Conservation (phyloP, 148 eudicot species). For the Rhododendron mucronatum region DNA sequence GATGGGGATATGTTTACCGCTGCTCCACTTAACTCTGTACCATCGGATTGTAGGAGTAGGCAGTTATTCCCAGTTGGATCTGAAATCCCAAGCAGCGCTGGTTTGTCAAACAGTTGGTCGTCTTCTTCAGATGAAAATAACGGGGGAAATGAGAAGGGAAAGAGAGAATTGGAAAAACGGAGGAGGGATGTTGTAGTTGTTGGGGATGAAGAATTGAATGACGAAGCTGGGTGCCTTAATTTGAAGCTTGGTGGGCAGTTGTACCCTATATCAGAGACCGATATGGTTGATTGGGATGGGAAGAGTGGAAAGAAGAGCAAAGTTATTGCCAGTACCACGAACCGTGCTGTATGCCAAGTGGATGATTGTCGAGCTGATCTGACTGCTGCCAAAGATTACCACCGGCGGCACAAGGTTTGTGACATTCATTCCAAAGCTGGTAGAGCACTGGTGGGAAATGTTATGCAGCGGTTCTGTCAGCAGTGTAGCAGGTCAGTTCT, state of each 20-base stretch:
- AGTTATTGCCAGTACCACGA: constrained; percentile 36
- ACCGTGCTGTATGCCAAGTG: constrained; percentile 72
- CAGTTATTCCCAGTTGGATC: constrained; percentile 49
- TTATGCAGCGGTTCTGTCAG: constrained; percentile 88
- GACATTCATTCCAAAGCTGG: constrained; percentile 79
- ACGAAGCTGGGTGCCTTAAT: constrained; percentile 46
- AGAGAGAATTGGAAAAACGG: constrained; percentile 54
- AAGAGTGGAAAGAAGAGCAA: constrained; percentile 66
- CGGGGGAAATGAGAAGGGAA: constrained; percentile 32
- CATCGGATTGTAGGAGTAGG: constrained; percentile 53
- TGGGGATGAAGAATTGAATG: constrained; percentile 44
- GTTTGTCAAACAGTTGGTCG: constrained; percentile 34
- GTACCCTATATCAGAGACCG: constrained; percentile 49
- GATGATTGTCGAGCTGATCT: constrained; percentile 79
- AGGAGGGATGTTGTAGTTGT: constrained; percentile 39
- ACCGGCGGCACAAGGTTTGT: constrained; percentile 89
- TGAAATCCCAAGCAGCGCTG: constrained; percentile 22
- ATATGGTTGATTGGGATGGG: constrained; percentile 41
- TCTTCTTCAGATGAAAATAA: constrained; percentile 29
- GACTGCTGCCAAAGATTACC: constrained; percentile 75
- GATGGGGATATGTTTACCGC: constrained; percentile 74
- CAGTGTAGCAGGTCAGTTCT: constrained; percentile 85
- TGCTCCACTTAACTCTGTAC: constrained; percentile 37
- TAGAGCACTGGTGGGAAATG: constrained; percentile 59
- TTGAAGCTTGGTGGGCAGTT: constrained; percentile 76